Percentiles rank a stretch among this genome's conserved stretches.
These are phyloP conservation scores for Nakazawaea ishiwadae DNA, from an alignment of 805 yeast species.

Conservation along the genomic window DNA sequence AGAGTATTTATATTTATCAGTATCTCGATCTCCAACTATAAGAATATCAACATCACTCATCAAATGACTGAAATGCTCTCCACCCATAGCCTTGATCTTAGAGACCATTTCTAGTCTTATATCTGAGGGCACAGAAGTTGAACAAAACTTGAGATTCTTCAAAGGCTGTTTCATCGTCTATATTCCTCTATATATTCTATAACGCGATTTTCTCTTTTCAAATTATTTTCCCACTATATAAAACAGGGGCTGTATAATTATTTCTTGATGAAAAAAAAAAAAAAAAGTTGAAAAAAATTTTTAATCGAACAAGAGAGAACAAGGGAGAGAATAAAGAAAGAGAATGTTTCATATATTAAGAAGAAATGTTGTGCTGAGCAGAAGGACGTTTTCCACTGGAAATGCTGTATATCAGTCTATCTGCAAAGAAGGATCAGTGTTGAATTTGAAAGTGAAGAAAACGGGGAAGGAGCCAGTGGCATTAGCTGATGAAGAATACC, in stretches of 20 bases:
- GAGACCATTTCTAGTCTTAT: constrained; percentile 37
- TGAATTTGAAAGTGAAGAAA: constrained; percentile 70
- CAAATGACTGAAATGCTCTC: constrained; percentile 48
- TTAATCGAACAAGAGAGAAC: too few relatives aligned
- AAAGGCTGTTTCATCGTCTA: constrained; percentile 31
- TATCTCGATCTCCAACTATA: constrained; percentile 52
- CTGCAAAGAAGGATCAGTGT: constrained; percentile 66
- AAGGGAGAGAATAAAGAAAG: too few relatives aligned
- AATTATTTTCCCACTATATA: too few relatives aligned
- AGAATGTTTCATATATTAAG: too few relatives aligned
- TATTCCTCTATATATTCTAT: not conserved
- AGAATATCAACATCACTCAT: constrained; percentile 57
- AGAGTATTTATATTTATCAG: constrained; percentile 52
- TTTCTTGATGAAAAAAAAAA: not conserved
- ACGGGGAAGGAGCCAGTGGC: constrained; percentile 88
- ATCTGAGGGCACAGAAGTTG: constrained; percentile 44
- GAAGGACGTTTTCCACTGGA: constrained; percentile 16
- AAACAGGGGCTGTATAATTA: not conserved
- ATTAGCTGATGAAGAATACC: constrained; percentile 81
- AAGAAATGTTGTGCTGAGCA: not conserved
- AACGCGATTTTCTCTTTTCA: too few relatives aligned
- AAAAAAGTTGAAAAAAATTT: too few relatives aligned
- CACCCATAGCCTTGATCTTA: constrained; percentile 55
- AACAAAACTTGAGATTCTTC: constrained; percentile 46
- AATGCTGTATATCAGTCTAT: constrained; percentile 32